Conservation (phyloP, 345 rosid genomes). For the Arabidopsis suecica region DNA sequence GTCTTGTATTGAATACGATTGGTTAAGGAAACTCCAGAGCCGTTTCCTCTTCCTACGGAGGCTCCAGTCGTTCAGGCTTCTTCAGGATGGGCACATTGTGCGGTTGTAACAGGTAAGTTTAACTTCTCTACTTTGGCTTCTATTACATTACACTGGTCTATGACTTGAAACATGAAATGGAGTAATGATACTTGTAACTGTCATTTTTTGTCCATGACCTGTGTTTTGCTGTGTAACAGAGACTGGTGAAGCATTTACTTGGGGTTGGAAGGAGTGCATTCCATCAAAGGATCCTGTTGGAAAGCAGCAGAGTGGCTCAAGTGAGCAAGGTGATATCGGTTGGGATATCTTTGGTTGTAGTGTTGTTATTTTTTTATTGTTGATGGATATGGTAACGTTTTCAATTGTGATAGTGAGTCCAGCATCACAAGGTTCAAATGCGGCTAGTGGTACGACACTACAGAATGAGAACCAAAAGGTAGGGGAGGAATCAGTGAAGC, state of each 20-base stretch:
- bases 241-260: conserved; percentile 71
- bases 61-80: conserved; percentile 63
- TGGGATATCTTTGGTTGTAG: conserved; percentile 7
- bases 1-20: conserved; percentile 26
- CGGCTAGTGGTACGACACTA: conserved; percentile 37
- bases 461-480: conserved; percentile 46
- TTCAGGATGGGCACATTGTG: conserved; percentile 92
- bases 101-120: conserved; percentile 62
- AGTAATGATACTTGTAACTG: not conserved
- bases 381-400: not conserved
- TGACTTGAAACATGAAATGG: not conserved
- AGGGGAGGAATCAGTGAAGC: conserved; percentile 66
- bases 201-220: not conserved
- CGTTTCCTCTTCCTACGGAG: conserved; percentile 69
- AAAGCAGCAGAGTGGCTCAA: conserved; percentile 52
- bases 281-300: conserved; percentile 59
- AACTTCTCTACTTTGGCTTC: conserved; percentile 2
- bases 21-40: conserved; percentile 78
- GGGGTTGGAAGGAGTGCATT: conserved; percentile 98
- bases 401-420: conserved; percentile 47
- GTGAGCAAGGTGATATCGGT: conserved; percentile 57
- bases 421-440: conserved; percentile 48
- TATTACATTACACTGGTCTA: not conserved
- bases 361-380: not conserved
- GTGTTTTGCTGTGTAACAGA: conserved; percentile 50